phyloP scores from a whole-genome alignment of 108 stramenopile species.

The Nitzschia sp. region DNA sequence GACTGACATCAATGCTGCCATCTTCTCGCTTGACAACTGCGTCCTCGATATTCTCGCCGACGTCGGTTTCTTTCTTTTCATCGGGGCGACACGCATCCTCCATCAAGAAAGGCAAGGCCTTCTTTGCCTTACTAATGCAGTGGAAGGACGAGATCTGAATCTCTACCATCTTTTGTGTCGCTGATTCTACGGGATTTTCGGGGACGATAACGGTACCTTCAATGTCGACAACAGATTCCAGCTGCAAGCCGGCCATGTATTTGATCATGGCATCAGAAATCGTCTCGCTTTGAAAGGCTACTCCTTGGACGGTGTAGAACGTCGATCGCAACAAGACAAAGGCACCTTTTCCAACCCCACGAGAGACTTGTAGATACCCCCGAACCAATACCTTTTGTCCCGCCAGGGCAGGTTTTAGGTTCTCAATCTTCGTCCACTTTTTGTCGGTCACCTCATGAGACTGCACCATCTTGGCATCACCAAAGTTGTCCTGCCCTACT shows the following conservation, averaged over 20 bases:
- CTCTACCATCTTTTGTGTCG: conserved; percentile 94
- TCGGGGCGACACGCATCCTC: conserved; percentile 97
- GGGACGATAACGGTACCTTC: conserved; percentile 80
- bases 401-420: conserved; percentile 72
- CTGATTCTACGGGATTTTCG: conserved; percentile 81
- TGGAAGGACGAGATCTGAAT: conserved; percentile 84
- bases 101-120: conserved; percentile 93
- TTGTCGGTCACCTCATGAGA: conserved; percentile 54
- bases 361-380: conserved; percentile 81
- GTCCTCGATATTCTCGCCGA: conserved; percentile 63
- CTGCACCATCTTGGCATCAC: conserved; percentile 88
- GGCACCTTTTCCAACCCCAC: conserved; percentile 92
- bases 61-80: conserved; percentile 73
- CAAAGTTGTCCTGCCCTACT: conserved; percentile 86
- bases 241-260: conserved; percentile 84
- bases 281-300: conserved; percentile 70
- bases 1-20: conserved; percentile 78
- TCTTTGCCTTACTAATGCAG: conserved; percentile 86
- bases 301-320: conserved; percentile 93
- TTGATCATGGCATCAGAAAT: conserved; percentile 92
- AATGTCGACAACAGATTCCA: conserved; percentile 96
- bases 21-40: conserved; percentile 68
- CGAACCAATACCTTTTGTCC: conserved; percentile 86
- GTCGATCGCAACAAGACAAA: conserved; percentile 94
- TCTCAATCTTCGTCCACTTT: conserved; percentile 76